phyloP scores from a whole-genome alignment of 1,284 basidiomycete genomes.

The Moesziomyces aphidis region DNA sequence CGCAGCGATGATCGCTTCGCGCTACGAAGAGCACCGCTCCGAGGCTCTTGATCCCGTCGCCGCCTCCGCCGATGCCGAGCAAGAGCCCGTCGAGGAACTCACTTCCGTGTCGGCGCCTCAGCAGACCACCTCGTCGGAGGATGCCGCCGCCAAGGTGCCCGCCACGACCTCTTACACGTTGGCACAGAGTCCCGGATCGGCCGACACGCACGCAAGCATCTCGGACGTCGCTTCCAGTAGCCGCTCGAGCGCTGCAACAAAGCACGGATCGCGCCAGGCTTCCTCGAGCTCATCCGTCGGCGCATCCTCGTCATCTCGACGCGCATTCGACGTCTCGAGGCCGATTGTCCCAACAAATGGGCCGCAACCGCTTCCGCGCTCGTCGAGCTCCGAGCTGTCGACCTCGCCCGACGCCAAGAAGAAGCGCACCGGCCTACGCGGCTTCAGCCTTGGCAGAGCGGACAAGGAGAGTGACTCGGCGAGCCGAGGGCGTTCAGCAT shows the following conservation, averaged over 20 bases:
- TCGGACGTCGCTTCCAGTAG: not conserved
- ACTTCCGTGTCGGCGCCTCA: not conserved
- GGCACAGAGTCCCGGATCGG: not conserved
- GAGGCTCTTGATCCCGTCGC: not conserved
- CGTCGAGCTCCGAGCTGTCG: conserved; percentile 6
- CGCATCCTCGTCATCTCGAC: conserved; percentile 20
- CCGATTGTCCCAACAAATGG: conserved; percentile 23
- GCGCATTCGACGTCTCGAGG: conserved; percentile 39
- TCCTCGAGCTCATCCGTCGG: conserved; percentile 10
- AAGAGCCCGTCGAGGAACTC: not conserved
- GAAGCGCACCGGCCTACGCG: conserved; percentile 30
- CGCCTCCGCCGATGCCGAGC: not conserved
- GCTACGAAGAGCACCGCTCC: conserved; percentile 17
- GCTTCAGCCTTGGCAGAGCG: conserved; percentile 27
- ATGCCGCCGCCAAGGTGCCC: not conserved
- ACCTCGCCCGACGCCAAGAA: conserved; percentile 28
- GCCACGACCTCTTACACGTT: not conserved
- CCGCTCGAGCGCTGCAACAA: not conserved
- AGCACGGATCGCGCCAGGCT: not conserved
- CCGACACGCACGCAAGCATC: not conserved
- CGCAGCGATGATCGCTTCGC: conserved; percentile 30
- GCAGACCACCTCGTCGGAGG: not conserved
- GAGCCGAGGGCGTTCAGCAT: conserved; percentile 6
- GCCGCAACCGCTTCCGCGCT: not conserved
- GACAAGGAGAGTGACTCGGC: conserved; percentile 30